Base-by-base conservation (phyloP, 129 eudicot genomes). In the Flaveria ramosissima region DNA sequence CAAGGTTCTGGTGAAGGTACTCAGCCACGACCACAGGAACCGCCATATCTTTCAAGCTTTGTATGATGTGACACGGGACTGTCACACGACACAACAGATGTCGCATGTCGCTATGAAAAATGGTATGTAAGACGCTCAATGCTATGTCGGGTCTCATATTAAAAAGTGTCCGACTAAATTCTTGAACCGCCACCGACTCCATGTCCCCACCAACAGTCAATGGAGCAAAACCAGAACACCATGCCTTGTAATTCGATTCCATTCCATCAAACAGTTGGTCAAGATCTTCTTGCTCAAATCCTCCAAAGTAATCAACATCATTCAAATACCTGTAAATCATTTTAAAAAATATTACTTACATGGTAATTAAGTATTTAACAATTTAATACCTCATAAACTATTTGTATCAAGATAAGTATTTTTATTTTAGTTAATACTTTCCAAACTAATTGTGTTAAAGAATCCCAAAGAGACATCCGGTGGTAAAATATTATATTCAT, bases 141-240 rank as follows among this genome's bases (percentile, higher is more conserved):
- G 98, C 98, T 39, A 94, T 94, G 83, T 94, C 98, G 0, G 98
- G 98, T 70, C 98, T 88, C 97, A 94, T 94, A 75, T 91, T 94
- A 85, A 94, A 94, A 14, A 94, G 59, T 0, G 98, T 91, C 55
- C 98, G 77, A 73, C 98, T 91, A 74, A 94, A 94, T 74, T 94
- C 98, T 67, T 94, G 97, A 57, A 94, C 97, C 0, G 96, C 85
- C 9, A 86, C 84, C 0, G 92, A 91, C 21, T 94, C 97, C 97
- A 94, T 91, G 74, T 94, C 98, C 0, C 90, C 97, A 6, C 98
- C 98, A 12, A 94, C 89, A 0, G 88, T 89, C n/a, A 94, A 69
- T 2, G 98, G 98, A 0, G 96, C 98, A 67, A 91, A 94, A 13
- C 96, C 96, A 5, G 86, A 75, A 78, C 98, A 94, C 98, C 98